Base-by-base conservation (phyloP, 768 basidiomycete species). In the Xanthoconium purpureum region DNA sequence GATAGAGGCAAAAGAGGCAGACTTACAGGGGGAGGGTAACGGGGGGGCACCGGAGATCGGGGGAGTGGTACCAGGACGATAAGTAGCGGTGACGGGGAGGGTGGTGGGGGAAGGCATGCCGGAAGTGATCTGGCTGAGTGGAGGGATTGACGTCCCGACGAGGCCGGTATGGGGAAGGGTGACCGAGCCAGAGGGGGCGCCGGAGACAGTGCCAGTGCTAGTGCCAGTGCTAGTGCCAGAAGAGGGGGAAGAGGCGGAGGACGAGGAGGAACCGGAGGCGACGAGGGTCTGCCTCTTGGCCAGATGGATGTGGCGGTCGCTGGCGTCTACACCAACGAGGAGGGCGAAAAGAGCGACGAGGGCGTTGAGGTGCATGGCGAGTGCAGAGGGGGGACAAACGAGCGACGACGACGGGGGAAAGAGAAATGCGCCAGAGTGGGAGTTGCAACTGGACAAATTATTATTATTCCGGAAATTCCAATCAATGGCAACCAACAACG, bases 21-120 rank as follows among this genome's bases (percentile, higher is more conserved):
- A 72, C 80, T 56, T 69, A 88, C 88, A 84, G n/a, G 78, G 68
- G 0, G 80, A 74, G 0, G 92, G 92, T 11, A 94, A 73, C 3
- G 72, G 56, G 3, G 88, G 88, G 1, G 82, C 92, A 56, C 87
- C 87, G 33, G 81, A 63, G 40, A 88, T 74, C 2, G 87, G 83
- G 3, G 86, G 80, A 1, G 77, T 76, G 30, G 84, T 81, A 2
- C 90, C 90, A 40, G 84, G 70, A 0, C 80, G 36, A 62, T 74
- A 88, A 0, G 84, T 84, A 3, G 80, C 68, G 5, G 82, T 75
- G 17, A 82, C 73, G 1, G 81, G 66, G 2, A 80, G 75, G 0
- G 81, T 77, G 3, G 80, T 58, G 7, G 77, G 75, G 7, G 80
- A 72, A 6, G 86, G 72, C 84, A 88, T 88, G 52, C 86, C 87